Evolutionary conservation across 2,329 filamentous ascomycete genomes (phyloP).

Genomic region (Alternaria viburni): DNA sequence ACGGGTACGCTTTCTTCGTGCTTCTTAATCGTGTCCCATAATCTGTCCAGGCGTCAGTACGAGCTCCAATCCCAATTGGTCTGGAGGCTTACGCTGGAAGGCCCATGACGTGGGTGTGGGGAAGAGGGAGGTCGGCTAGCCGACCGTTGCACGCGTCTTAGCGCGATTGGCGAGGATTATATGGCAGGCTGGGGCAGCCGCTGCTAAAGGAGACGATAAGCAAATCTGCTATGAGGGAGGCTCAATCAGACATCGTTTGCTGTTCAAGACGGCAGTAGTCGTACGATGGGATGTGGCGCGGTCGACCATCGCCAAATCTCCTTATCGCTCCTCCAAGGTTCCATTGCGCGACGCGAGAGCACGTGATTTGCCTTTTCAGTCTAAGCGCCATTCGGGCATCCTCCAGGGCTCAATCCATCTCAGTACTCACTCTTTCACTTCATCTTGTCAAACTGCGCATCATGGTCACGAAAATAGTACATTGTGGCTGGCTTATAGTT

Average conservation of each 20-base stretch:
- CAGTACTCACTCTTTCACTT: neutral
- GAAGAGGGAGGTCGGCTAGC: neutral
- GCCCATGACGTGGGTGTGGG: constrained; percentile 23
- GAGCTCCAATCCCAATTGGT: neutral
- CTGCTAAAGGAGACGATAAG: accelerated
- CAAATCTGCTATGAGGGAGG: neutral
- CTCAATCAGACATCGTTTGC: neutral
- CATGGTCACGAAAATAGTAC: neutral
- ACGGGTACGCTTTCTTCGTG: constrained; percentile 42
- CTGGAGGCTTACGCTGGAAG: constrained; percentile 22
- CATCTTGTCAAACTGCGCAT: neutral
- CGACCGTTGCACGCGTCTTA: constrained; percentile 8
- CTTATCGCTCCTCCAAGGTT: neutral
- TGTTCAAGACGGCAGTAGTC: neutral
- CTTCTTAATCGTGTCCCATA: constrained; percentile 50
- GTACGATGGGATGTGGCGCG: neutral
- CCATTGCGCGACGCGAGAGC: neutral
- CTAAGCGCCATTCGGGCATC: neutral
- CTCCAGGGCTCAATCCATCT: neutral
- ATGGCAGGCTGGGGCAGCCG: neutral
- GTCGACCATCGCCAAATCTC: neutral
- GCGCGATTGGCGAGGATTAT: neutral
- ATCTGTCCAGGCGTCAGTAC: constrained; percentile 15
- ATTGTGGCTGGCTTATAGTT: constrained; percentile 10
- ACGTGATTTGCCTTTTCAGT: neutral